Percentiles rank a stretch among this genome's conserved stretches.
phyloP scores from a whole-genome alignment of 1,139 yeast genomes.

The Pichia sp. region DNA sequence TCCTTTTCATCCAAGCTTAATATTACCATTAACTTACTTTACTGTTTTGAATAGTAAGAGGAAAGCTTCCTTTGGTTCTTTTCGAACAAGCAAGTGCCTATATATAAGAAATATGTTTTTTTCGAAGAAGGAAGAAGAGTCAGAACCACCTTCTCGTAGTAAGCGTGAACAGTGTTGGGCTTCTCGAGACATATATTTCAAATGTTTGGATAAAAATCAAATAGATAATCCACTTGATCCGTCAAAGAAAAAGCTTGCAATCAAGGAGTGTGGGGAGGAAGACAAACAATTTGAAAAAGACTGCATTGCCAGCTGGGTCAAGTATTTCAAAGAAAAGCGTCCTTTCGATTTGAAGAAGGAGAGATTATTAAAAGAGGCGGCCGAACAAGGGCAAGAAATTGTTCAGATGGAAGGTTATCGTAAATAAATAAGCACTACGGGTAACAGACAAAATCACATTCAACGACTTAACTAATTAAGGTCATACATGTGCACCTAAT shows the following conservation, averaged over 20 bases:
- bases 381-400: constrained; percentile 44
- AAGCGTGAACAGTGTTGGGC: constrained; percentile 64
- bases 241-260: constrained; percentile 24
- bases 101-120: constrained; percentile 8
- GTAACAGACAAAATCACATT: no score
- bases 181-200: constrained; percentile 54
- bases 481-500: no score
- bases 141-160: constrained; percentile 46
- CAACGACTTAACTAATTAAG: no score
- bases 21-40: no score
- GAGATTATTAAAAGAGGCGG: constrained; percentile 48
- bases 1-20: no score
- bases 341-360: constrained; percentile 53
- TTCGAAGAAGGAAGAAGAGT: constrained; percentile 23
- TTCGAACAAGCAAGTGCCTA: no score
- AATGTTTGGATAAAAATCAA: constrained; percentile 51
- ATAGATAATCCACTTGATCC: constrained; percentile 48
- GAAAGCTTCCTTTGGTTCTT: no score
- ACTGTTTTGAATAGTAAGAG: no score
- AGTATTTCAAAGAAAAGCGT: constrained; percentile 64
- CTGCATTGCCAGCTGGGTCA: constrained; percentile 66
- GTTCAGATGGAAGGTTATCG: constrained; percentile 28
- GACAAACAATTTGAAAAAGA: constrained; percentile 45
- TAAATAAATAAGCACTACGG: constrained; percentile 13
- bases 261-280: constrained; percentile 41